These are phyloP conservation scores for Stachybotrys elegans DNA, from an alignment of 2,329 filamentous ascomycete genomes.

Conservation along the genomic window DNA sequence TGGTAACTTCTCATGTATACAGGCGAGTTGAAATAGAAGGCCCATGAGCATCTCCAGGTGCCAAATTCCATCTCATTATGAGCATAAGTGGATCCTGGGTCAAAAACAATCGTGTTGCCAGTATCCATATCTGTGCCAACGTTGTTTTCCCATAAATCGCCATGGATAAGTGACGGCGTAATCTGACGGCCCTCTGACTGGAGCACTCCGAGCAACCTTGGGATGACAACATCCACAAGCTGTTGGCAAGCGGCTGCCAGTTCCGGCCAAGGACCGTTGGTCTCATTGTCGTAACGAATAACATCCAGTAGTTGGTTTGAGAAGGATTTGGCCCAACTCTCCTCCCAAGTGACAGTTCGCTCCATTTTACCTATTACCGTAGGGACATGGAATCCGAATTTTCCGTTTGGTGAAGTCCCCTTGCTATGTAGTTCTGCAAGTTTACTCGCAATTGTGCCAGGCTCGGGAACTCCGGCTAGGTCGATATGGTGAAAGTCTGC, in stretches of 20 bases:
- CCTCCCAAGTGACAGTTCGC: slow-evolving; percentile 22
- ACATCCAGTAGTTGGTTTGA: slow-evolving; percentile 6
- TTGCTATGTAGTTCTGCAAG: slow-evolving; percentile 17
- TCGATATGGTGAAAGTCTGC: slow-evolving; percentile 8
- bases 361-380: slow-evolving; percentile 23
- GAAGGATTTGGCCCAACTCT: slow-evolving; percentile 30
- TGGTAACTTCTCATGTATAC: slow-evolving; percentile 12
- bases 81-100: slow-evolving; percentile 24
- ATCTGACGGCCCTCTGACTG: slow-evolving; percentile 22
- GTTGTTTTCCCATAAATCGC: slow-evolving; percentile 29
- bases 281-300: slow-evolving; percentile 4
- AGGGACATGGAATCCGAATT: slow-evolving; percentile 27
- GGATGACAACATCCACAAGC: slow-evolving; percentile 20
- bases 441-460: neutral
- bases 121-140: slow-evolving; percentile 20
- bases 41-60: slow-evolving; percentile 15
- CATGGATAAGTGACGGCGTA: slow-evolving; percentile 25
- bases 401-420: slow-evolving; percentile 23
- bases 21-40: slow-evolving; percentile 12
- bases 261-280: slow-evolving; percentile 13
- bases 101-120: slow-evolving; percentile 23
- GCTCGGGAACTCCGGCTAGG: slow-evolving; percentile 1
- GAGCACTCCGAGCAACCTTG: slow-evolving; percentile 21
- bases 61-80: slow-evolving; percentile 27
- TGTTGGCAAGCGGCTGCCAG: slow-evolving; percentile 12